phyloP scores from a whole-genome alignment of 176 grass and related monocot genomes.

The Pharus latifolius region DNA sequence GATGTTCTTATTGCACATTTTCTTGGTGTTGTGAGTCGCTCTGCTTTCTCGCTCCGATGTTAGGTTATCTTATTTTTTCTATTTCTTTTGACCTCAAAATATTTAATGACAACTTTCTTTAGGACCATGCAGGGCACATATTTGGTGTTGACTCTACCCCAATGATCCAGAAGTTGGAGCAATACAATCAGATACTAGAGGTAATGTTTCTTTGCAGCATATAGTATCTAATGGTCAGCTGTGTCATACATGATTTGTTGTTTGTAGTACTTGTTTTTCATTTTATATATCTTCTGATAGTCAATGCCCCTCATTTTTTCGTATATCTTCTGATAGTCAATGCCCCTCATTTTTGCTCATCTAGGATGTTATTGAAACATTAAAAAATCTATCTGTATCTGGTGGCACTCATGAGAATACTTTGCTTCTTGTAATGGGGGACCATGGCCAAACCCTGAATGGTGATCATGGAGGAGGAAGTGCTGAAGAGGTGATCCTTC shows the following conservation, averaged over 20 bases:
- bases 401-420: conserved; percentile 78
- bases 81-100: conserved; percentile 14
- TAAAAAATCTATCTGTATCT: conserved; percentile 57
- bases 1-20: conserved; percentile 98
- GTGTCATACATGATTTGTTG: not conserved
- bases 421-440: conserved; percentile 92
- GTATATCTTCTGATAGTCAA: too few relatives aligned
- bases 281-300: not conserved
- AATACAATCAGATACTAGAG: conserved; percentile 81
- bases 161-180: conserved; percentile 93
- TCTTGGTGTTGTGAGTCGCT: conserved; percentile 86
- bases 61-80: not conserved
- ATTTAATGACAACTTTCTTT: conserved; percentile 43
- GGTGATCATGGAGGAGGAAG: conserved; percentile 96
- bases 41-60: not conserved
- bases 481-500: conserved; percentile 67
- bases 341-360: not conserved
- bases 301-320: too few relatives aligned
- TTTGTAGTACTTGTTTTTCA: not conserved
- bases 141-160: conserved; percentile 86
- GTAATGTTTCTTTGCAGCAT: conserved; percentile 9
- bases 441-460: conserved; percentile 97
- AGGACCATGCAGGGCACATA: conserved; percentile 99
- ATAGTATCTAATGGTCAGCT: conserved; percentile 17
- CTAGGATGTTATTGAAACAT: conserved; percentile 59